Conservation (phyloP, 441 rosid genomes). For the Hura crepitans region DNA sequence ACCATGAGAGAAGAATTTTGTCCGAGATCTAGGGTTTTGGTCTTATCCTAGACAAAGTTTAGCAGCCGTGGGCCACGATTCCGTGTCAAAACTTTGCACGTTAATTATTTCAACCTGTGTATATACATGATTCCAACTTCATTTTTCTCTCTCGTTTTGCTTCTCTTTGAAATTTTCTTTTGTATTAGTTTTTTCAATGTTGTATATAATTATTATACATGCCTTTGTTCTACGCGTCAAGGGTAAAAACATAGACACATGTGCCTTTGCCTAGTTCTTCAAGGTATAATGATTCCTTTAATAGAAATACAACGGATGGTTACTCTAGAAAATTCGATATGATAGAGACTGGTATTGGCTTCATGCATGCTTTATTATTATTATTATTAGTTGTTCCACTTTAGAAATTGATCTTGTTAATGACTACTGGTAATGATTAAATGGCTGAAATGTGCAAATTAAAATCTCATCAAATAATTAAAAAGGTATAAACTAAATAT, state of each 20-base stretch:
- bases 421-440: too few species aligned
- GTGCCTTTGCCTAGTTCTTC: neutral
- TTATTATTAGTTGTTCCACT: neutral
- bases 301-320: too few species aligned
- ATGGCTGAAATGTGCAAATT: too few species aligned
- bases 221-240: too few species aligned
- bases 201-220: too few species aligned
- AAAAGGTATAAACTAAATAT: too few species aligned
- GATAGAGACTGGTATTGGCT: neutral
- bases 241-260: neutral
- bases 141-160: neutral
- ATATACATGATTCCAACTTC: too few species aligned
- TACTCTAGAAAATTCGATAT: neutral
- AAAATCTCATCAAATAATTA: too few species aligned
- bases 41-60: conserved; percentile 17
- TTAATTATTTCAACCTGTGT: neutral
- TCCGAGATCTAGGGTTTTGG: conserved; percentile 11
- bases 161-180: too few species aligned
- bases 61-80: conserved; percentile 24
- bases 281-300: neutral
- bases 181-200: too few species aligned
- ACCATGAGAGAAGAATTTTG: neutral
- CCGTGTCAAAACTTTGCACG: conserved; percentile 30
- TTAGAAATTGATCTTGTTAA: too few species aligned
- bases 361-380: neutral